A percentile compares a stretch with the other conserved stretches of the same genome.
These are phyloP conservation scores for Colletotrichum sojae DNA, from an alignment of 2,329 filamentous ascomycete genomes.

Conservation along the genomic window DNA sequence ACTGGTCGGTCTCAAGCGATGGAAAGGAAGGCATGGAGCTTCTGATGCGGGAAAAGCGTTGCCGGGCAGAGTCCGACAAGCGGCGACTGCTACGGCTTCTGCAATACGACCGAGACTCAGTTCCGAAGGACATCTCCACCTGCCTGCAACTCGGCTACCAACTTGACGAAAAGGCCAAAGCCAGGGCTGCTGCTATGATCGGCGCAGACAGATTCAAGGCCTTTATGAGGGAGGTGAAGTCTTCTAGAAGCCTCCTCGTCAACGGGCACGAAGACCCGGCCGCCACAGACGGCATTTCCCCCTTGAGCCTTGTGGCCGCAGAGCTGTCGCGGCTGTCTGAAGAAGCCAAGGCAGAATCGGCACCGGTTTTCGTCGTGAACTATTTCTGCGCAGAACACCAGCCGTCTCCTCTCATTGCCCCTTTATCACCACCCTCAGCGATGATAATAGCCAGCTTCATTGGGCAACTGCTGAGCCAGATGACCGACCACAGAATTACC, in stretches of 20 bases:
- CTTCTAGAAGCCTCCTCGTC: not conserved
- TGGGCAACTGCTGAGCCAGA: slow-evolving; percentile 13
- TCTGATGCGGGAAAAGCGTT: too few species aligned
- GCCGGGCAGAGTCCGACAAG: not conserved
- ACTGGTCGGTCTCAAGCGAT: not conserved
- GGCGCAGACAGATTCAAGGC: not conserved
- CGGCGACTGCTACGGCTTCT: not conserved
- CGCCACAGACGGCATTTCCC: slow-evolving; percentile 13
- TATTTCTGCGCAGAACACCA: slow-evolving; percentile 10
- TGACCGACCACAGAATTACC: not conserved
- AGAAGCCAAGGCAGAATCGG: not conserved
- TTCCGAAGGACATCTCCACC: not conserved
- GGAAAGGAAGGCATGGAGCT: not conserved
- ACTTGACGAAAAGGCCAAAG: not conserved
- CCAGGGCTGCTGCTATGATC: slow-evolving; percentile 1
- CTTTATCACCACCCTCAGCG: not conserved
- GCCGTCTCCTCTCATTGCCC: not conserved
- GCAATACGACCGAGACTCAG: not conserved
- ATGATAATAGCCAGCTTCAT: slow-evolving; percentile 6
- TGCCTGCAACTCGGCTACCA: not conserved
- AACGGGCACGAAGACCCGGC: slow-evolving; percentile 22
- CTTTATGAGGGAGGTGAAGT: slow-evolving; percentile 1
- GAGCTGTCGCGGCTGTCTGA: not conserved
- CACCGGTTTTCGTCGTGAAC: not conserved
- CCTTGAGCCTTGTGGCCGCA: slow-evolving; percentile 27